Evolutionary conservation across 176 grass and related monocot species (phyloP).

Genomic region (Urochloa ruziziensis): DNA sequence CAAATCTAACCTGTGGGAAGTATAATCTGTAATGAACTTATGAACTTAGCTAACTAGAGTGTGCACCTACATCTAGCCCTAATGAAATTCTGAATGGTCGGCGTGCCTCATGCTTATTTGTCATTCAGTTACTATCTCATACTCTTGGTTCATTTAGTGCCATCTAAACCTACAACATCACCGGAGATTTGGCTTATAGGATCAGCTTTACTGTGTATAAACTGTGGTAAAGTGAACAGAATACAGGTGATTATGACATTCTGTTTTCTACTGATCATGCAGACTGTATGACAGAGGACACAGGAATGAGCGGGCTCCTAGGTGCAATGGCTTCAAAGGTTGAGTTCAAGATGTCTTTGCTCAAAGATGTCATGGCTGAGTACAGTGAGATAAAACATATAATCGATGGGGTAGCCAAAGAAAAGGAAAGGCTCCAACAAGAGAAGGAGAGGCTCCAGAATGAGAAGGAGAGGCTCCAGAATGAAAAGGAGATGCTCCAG

Average conservation of each 20-base stretch:
- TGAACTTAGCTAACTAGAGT: background rate
- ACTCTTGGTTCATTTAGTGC: background rate
- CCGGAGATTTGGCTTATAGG: background rate
- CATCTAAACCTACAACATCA: background rate
- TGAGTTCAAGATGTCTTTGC: background rate
- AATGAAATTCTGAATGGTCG: background rate
- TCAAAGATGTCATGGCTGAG: background rate
- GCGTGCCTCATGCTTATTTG: background rate
- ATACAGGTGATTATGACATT: background rate
- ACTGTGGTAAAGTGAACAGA: background rate
- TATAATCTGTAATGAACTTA: background rate
- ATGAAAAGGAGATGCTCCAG: constrained; percentile 20
- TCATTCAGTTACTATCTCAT: background rate
- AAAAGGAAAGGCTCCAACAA: constrained; percentile 23
- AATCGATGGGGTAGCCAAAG: background rate
- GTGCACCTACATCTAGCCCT: background rate
- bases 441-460: constrained; percentile 13
- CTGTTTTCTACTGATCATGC: background rate
- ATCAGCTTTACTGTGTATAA: background rate
- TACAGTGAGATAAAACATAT: constrained; percentile 11
- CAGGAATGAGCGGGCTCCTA: background rate
- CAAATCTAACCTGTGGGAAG: background rate
- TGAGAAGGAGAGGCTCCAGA: constrained; percentile 19
- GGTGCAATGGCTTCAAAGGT: constrained; percentile 19
- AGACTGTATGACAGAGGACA: background rate